Conservation (phyloP, 768 basidiomycete species). For the Rhizopogon sp. region DNA sequence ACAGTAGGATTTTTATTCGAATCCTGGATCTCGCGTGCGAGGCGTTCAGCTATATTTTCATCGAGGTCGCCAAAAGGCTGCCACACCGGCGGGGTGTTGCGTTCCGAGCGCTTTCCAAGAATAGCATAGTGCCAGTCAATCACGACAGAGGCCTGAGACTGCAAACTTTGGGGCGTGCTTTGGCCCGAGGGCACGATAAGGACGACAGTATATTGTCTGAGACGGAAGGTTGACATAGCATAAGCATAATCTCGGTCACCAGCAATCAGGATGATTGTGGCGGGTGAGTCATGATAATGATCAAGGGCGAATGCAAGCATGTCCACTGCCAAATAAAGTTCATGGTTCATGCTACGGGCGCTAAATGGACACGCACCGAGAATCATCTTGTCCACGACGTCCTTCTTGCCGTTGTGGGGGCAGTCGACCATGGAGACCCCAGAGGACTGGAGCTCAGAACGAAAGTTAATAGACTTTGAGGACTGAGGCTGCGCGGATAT, state of each 20-base stretch:
- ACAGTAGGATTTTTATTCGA: slow-evolving; percentile 8
- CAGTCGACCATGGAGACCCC: slow-evolving; percentile 37
- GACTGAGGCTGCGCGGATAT: slow-evolving; percentile 29
- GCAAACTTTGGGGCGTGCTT: slow-evolving; percentile 39
- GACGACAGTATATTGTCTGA: slow-evolving; percentile 49
- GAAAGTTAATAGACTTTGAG: slow-evolving; percentile 27
- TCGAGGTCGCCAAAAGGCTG: slow-evolving; percentile 24
- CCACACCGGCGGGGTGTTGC: slow-evolving; percentile 8
- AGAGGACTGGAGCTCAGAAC: slow-evolving; percentile 40
- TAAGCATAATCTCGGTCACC: slow-evolving; percentile 67
- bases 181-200: slow-evolving; percentile 38
- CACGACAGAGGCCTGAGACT: slow-evolving; percentile 47
- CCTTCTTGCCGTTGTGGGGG: slow-evolving; percentile 27
- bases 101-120: slow-evolving; percentile 26
- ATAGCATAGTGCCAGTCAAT: slow-evolving; percentile 46
- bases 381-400: slow-evolving; percentile 44
- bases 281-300: slow-evolving; percentile 42
- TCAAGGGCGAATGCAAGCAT: slow-evolving; percentile 65
- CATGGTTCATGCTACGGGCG: slow-evolving; percentile 1
- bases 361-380: slow-evolving; percentile 27
- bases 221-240: slow-evolving; percentile 49
- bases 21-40: slow-evolving; percentile 17
- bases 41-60: slow-evolving; percentile 11
- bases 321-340: slow-evolving; percentile 41
- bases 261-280: slow-evolving; percentile 59